phyloP scores from a whole-genome alignment of 108 stramenopile genomes.

The Bacterosira constricta region DNA sequence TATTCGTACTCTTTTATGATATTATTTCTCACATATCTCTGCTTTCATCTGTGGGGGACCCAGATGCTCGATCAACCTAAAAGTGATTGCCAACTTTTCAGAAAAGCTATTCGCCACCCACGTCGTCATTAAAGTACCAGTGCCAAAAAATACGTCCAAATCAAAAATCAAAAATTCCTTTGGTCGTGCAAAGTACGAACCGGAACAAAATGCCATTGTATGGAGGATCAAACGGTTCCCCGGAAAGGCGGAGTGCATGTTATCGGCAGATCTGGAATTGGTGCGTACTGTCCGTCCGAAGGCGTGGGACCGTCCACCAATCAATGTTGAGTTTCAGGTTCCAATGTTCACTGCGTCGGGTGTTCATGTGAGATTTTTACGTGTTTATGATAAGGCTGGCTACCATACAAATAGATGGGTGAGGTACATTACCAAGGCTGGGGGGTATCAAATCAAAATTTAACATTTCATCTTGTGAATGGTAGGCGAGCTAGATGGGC shows the following conservation, averaged over 20 bases:
- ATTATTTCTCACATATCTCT: not conserved
- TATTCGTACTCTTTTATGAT: not conserved
- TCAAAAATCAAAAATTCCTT: conserved; percentile 91
- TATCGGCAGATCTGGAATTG: conserved; percentile 94
- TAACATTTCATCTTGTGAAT: conserved; percentile 48
- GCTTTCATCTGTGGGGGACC: not conserved
- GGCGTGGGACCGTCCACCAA: conserved; percentile 96
- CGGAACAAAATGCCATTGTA: conserved; percentile 97
- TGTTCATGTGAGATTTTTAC: conserved; percentile 96
- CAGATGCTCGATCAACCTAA: conserved; percentile 93
- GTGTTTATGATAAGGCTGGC: conserved; percentile 97
- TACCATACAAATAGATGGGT: conserved; percentile 98
- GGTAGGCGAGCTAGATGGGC: not conserved
- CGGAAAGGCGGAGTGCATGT: conserved; percentile 92
- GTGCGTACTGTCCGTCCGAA: conserved; percentile 93
- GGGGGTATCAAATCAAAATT: conserved; percentile 95
- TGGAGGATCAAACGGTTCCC: conserved; percentile 97
- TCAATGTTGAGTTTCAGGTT: conserved; percentile 96
- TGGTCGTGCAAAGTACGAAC: conserved; percentile 97
- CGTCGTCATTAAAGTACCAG: conserved; percentile 96
- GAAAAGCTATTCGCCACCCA: conserved; percentile 94
- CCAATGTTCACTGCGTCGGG: conserved; percentile 99
- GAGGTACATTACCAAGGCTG: conserved; percentile 97
- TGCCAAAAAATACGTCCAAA: conserved; percentile 96
- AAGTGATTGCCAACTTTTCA: conserved; percentile 92